phyloP scores from a whole-genome alignment of 164 flowering plant genomes.

The Vitis cinerea region DNA sequence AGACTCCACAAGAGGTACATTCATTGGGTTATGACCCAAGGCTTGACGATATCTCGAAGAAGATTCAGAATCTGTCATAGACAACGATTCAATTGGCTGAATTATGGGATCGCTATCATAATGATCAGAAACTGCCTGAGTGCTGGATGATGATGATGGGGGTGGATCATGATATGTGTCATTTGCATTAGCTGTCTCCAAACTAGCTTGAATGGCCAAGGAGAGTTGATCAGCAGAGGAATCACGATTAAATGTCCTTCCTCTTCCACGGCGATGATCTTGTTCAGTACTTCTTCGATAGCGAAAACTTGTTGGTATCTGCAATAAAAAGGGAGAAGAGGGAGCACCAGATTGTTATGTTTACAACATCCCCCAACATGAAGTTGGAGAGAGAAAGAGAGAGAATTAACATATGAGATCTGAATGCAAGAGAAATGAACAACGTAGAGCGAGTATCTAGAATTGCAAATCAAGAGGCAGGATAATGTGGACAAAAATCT shows the following conservation, averaged over 20 bases:
- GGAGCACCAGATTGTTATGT: background rate
- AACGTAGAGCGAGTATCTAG: background rate
- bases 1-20: constrained; percentile 52
- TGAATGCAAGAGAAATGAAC: background rate
- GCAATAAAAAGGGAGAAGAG: constrained; percentile 4
- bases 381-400: background rate
- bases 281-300: constrained; percentile 58
- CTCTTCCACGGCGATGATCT: constrained; percentile 65
- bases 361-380: constrained; percentile 1
- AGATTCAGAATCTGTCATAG: constrained; percentile 50
- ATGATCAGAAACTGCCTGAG: constrained; percentile 24
- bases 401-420: background rate
- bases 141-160: constrained; percentile 27
- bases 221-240: constrained; percentile 58
- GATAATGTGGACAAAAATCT: background rate
- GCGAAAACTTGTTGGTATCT: constrained; percentile 92
- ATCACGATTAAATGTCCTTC: constrained; percentile 47
- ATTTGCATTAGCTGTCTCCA: constrained; percentile 44
- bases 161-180: constrained; percentile 24
- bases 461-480: background rate
- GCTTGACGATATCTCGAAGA: constrained; percentile 81
- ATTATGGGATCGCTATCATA: constrained; percentile 42
- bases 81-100: constrained; percentile 53
- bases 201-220: constrained; percentile 66
- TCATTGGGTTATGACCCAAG: constrained; percentile 42